Base-by-base conservation (phyloP, 176 grass and related monocot genomes). In the Phoenix dactylifera region DNA sequence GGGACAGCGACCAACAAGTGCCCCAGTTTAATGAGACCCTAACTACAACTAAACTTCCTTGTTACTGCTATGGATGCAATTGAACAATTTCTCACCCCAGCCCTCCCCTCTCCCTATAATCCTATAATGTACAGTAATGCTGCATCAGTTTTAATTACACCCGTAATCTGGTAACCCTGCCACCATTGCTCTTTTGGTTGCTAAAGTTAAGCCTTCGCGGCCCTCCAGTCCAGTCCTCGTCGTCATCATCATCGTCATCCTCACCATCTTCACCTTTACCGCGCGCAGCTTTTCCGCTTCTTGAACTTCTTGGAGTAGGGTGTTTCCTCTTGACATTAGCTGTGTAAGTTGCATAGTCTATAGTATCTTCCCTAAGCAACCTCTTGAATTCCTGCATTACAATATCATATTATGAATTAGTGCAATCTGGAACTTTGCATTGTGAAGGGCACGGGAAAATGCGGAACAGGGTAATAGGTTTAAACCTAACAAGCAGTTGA, bases 311-410 rank as follows among this genome's bases (percentile, higher is more conserved):
- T 14, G 88, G 94, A 16, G 88, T 86, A 24, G 82, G 82, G 18
- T 82, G 84, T 69, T 86, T 98, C 74, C 70, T 93, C 60, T 87
- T 87, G 66, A 83, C 58, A 19, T 56, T 76, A 52, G 70, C 65
- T 7, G 73, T 83, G 62, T 78, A 98, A 48, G 73, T 60, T 51
- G 65, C 82, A 24, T 86, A 93, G 66, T 98, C 94, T 66, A 93
- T 86, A 19, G 94, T 63, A 67, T 98, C 94, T 73, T 98, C 94
- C 19, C 84, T 89, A 26, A 98, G 35, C 53, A 77, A 57, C 19
- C 77, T 83, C 85, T 98, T 98, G 68, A 88, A 98, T 72, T 98
- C 94, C 94, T 98, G 79, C 19, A 35, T 25, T 64, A 55, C 51
- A 56, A 14, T 4, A 57, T 18, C 62, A 55, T 69, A 57, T 24